Evolutionary conservation across 83 land plant species (phyloP).

Genomic region (Picea abies): DNA sequence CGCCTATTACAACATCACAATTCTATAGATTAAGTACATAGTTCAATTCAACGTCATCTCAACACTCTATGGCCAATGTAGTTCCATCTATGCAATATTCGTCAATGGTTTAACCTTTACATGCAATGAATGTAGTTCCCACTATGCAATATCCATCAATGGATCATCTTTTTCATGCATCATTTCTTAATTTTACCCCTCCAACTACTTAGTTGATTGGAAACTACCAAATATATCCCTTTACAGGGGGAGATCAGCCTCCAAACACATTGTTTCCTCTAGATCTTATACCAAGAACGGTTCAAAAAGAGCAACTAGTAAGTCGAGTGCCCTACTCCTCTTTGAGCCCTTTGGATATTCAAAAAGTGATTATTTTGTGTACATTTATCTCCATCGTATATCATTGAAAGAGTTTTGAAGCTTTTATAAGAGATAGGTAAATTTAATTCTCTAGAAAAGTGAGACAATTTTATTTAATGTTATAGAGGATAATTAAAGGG

Average conservation of each 20-base stretch:
- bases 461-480: constrained; percentile 45
- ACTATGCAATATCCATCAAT: neutral
- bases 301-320: constrained; percentile 95
- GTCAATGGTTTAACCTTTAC: too few relatives aligned
- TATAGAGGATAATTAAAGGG: constrained; percentile 61
- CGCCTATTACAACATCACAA: too few relatives aligned
- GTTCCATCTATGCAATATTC: too few relatives aligned
- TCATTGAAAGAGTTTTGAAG: constrained; percentile 82
- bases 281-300: constrained; percentile 98
- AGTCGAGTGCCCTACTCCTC: constrained; percentile 98
- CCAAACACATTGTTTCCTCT: constrained; percentile 98
- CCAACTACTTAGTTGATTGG: constrained; percentile 31
- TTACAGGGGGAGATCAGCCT: constrained; percentile 48
- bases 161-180: constrained; percentile 17
- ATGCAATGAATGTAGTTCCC: neutral
- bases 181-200: constrained; percentile 29
- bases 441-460: constrained; percentile 84
- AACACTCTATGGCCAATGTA: too few relatives aligned
- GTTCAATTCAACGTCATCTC: too few relatives aligned
- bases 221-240: constrained; percentile 28
- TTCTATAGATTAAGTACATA: too few relatives aligned
- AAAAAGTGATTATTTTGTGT: constrained; percentile 86
- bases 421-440: constrained; percentile 96
- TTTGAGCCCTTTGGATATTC: constrained; percentile 90
- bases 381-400: constrained; percentile 61